phyloP scores from a whole-genome alignment of 306 rosid genomes.

The Lablab purpureus region DNA sequence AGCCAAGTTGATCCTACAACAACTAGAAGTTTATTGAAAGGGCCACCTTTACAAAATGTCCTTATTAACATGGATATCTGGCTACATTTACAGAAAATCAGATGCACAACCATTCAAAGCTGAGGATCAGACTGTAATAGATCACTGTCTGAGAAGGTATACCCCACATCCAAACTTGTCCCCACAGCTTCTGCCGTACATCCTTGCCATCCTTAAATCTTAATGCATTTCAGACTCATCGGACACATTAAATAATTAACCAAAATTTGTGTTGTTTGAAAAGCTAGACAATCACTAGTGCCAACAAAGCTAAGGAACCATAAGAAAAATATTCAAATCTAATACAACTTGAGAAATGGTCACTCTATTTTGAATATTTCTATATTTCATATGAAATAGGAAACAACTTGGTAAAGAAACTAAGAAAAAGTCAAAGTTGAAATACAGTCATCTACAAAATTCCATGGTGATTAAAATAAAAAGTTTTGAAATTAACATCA shows the following conservation, averaged over 20 bases:
- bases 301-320: constrained; percentile 19
- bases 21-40: constrained; percentile 19
- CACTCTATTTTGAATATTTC: background rate
- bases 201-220: constrained; percentile 3
- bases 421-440: background rate
- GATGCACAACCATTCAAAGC: background rate
- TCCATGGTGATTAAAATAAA: background rate
- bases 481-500: background rate
- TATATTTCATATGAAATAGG: constrained; percentile 1
- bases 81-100: constrained; percentile 23
- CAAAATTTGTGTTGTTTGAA: constrained; percentile 6
- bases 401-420: background rate
- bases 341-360: background rate
- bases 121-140: constrained; percentile 5
- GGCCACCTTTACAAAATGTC: constrained; percentile 9
- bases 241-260: background rate
- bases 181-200: background rate
- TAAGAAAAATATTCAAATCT: constrained; percentile 6
- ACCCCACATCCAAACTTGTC: constrained; percentile 18
- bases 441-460: background rate
- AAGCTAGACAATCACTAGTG: constrained; percentile 12
- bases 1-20: constrained; percentile 22
- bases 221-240: constrained; percentile 5
- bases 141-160: background rate
- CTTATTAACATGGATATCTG: constrained; percentile 13